Conservation (phyloP, 805 yeast species). For the Cyberlindnera amylophila region DNA sequence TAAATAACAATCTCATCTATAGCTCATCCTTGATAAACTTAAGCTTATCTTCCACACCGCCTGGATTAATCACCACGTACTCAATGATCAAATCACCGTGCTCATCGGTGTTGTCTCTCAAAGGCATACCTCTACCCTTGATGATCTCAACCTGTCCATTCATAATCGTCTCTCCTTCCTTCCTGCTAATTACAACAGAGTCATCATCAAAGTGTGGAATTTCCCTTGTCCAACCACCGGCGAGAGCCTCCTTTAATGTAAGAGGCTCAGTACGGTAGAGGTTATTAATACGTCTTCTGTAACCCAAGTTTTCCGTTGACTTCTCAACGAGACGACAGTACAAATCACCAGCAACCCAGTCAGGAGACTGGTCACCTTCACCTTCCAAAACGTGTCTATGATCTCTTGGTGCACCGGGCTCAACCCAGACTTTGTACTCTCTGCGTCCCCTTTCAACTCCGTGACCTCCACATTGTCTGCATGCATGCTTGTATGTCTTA, state of each 20-base stretch:
- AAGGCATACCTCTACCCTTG: conserved; percentile 85
- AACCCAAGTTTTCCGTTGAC: conserved; percentile 63
- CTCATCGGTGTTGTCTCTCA: conserved; percentile 42
- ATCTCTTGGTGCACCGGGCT: conserved; percentile 67
- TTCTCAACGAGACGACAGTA: conserved; percentile 58
- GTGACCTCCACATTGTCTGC: conserved; percentile 67
- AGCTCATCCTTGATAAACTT: conserved; percentile 25
- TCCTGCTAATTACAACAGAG: conserved; percentile 41
- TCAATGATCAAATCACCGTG: conserved; percentile 52
- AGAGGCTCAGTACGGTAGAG: conserved; percentile 80
- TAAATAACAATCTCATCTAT: conserved; percentile 11
- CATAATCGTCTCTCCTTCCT: conserved; percentile 46
- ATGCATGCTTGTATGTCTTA: conserved; percentile 54
- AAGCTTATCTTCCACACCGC: conserved; percentile 26
- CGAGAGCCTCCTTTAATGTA: conserved; percentile 63
- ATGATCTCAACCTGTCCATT: conserved; percentile 72
- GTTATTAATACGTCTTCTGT: conserved; percentile 70
- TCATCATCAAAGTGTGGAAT: conserved; percentile 67
- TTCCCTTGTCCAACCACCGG: conserved; percentile 77
- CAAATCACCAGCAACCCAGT: conserved; percentile 77
- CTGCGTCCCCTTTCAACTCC: conserved; percentile 58
- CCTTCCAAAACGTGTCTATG: conserved; percentile 58
- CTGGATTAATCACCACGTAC: conserved; percentile 44
- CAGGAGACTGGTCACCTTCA: conserved; percentile 84
- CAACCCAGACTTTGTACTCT: conserved; percentile 55